Evolutionary conservation across 2,329 filamentous ascomycete genomes (phyloP).

Genomic region (Dactylellina cionopaga): DNA sequence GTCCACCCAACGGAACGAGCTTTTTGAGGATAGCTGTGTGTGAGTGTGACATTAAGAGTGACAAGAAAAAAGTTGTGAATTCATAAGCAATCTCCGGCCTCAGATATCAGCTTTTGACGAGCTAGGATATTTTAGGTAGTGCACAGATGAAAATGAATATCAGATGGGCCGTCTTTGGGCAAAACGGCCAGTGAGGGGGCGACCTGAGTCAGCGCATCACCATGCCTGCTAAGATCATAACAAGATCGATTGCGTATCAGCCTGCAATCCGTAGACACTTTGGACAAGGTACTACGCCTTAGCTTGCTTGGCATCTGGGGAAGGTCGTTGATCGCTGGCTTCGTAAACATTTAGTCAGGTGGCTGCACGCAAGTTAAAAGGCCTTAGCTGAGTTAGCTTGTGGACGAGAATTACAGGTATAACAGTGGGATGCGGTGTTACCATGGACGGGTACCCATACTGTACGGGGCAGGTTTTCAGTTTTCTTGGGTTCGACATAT

Average conservation of each 20-base stretch:
- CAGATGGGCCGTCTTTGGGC: too few relatives aligned
- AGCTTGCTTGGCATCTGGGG: constrained; percentile 37
- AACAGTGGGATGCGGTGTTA: constrained; percentile 32
- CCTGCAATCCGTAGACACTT: constrained; percentile 3
- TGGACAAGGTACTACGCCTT: constrained; percentile 15
- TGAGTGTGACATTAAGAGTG: too few relatives aligned
- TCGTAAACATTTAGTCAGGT: constrained; percentile 38
- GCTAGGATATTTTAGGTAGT: constrained; percentile 5
- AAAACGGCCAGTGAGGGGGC: neutral
- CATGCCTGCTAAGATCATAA: constrained; percentile 1
- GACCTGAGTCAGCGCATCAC: constrained; percentile 24
- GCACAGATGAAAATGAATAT: constrained; percentile 37
- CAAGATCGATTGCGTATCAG: constrained; percentile 36
- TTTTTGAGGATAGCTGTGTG: neutral
- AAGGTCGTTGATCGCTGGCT: constrained; percentile 37
- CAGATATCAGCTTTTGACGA: too few relatives aligned
- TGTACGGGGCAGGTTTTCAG: neutral
- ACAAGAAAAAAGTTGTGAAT: too few relatives aligned
- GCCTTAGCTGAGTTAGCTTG: constrained; percentile 3
- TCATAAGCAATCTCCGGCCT: too few relatives aligned
- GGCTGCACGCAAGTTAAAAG: too few relatives aligned
- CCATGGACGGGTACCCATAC: constrained; percentile 22
- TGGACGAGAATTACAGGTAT: neutral
- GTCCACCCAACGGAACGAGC: neutral
- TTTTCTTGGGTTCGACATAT: constrained; percentile 12